A percentile compares a stretch with the other conserved stretches of the same genome.
Conservation (phyloP, 495 filamentous ascomycete species). For the Podospora pseudoanserina region DNA sequence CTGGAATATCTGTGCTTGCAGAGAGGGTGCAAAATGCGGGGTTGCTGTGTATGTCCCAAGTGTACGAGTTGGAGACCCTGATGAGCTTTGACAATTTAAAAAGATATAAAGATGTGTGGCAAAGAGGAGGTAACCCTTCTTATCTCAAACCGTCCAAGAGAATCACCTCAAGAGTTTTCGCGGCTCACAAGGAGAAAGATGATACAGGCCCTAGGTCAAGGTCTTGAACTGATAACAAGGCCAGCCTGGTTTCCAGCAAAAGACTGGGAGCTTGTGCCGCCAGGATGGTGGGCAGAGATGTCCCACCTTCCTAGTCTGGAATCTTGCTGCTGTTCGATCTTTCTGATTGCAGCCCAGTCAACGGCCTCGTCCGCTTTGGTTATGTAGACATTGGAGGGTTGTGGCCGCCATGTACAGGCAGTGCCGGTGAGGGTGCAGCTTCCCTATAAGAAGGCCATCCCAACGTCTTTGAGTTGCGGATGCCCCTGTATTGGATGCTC, state of each 20-base stretch:
- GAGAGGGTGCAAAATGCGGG: slow-evolving; percentile 13
- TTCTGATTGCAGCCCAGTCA: neutral
- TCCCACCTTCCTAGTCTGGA: slow-evolving; percentile 7
- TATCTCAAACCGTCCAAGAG: neutral
- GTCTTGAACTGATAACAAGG: neutral
- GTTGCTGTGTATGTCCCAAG: neutral
- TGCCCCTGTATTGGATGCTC: neutral
- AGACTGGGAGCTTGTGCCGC: neutral
- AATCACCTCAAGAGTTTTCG: neutral
- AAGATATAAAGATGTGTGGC: neutral
- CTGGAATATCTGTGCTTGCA: slow-evolving; percentile 6
- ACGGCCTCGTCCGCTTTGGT: neutral
- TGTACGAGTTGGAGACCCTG: slow-evolving; percentile 1
- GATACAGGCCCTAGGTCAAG: neutral
- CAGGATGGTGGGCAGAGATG: neutral
- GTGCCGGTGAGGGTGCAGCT: neutral
- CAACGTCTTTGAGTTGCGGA: neutral
- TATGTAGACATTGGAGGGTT: neutral
- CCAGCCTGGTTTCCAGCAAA: neutral
- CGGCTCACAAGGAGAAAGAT: neutral
- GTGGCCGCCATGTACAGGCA: neutral
- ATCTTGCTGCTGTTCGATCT: neutral
- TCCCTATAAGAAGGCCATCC: neutral
- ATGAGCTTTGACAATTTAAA: neutral
- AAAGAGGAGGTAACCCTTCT: neutral